Conservation (phyloP, 129 eudicot species). For the Lactuca saligna region DNA sequence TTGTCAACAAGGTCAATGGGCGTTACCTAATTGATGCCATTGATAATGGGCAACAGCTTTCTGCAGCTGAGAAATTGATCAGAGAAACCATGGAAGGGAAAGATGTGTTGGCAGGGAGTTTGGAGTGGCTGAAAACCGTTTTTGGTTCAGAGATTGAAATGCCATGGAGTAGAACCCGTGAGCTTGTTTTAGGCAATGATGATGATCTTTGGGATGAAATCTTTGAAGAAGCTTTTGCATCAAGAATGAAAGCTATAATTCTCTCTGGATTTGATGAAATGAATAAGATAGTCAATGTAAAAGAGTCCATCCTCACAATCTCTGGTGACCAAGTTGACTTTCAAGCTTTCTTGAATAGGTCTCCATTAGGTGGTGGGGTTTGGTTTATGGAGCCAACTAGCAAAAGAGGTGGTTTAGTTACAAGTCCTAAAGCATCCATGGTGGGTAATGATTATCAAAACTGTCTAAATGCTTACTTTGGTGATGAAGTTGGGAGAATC, state of each 20-base stretch:
- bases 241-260: slow-evolving; percentile 77
- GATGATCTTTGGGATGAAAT: slow-evolving; percentile 96
- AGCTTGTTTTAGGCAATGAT: slow-evolving; percentile 89
- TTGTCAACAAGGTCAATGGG: slow-evolving; percentile 64
- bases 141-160: slow-evolving; percentile 93
- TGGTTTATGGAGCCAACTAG: slow-evolving; percentile 72
- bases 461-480: slow-evolving; percentile 78
- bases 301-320: slow-evolving; percentile 55
- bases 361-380: slow-evolving; percentile 75
- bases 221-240: slow-evolving; percentile 76
- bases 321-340: slow-evolving; percentile 56
- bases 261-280: slow-evolving; percentile 61
- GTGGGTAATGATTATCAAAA: slow-evolving; percentile 61
- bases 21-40: slow-evolving; percentile 70
- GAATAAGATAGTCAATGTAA: slow-evolving; percentile 53
- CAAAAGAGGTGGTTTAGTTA: slow-evolving; percentile 38
- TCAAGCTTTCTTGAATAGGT: slow-evolving; percentile 58
- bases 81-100: slow-evolving; percentile 92
- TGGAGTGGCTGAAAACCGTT: slow-evolving; percentile 91
- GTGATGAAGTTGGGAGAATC: slow-evolving; percentile 80
- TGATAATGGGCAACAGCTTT: slow-evolving; percentile 69
- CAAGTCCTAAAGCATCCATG: slow-evolving; percentile 44
- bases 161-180: slow-evolving; percentile 94
- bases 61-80: slow-evolving; percentile 77
- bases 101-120: slow-evolving; percentile 84